Evolutionary conservation across 2,329 filamentous ascomycete species (phyloP).

Genomic region (Fusarium secorum): DNA sequence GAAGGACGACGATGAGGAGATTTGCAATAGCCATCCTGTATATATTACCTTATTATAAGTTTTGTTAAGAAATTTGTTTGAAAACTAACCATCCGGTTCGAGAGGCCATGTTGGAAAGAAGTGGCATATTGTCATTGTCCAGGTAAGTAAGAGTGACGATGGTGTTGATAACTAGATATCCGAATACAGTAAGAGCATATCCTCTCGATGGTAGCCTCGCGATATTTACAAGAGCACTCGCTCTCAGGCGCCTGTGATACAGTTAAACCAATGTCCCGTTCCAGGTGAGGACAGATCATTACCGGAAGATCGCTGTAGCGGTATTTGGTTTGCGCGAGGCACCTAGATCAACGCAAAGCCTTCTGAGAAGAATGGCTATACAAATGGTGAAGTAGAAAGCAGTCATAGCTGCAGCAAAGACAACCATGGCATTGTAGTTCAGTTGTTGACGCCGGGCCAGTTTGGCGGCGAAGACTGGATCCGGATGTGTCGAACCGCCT

Average conservation of each 20-base stretch:
- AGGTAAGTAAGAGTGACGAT: conserved; percentile 46
- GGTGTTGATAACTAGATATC: conserved; percentile 48
- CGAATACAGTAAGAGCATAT: conserved; percentile 42
- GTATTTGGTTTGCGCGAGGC: conserved; percentile 17
- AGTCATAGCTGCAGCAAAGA: conserved; percentile 33
- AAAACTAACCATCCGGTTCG: conserved; percentile 50
- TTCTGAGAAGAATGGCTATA: conserved; percentile 18
- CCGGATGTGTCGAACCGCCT: conserved; percentile 12
- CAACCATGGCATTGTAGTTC: conserved; percentile 39
- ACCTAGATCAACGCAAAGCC: conserved; percentile 10
- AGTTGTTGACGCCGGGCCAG: conserved; percentile 35
- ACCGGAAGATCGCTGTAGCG: conserved; percentile 29
- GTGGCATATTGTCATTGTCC: conserved; percentile 43
- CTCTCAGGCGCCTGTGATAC: conserved; percentile 40
- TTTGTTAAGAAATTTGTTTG: too few relatives aligned
- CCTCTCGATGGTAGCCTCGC: conserved; percentile 45
- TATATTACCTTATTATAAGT: not conserved
- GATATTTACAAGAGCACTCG: conserved; percentile 39
- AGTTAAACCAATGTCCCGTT: not conserved
- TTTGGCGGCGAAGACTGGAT: conserved; percentile 32
- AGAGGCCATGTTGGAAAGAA: conserved; percentile 48
- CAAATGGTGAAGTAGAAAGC: conserved; percentile 23
- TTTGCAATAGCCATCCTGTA: conserved; percentile 55
- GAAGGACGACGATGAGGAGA: conserved; percentile 59
- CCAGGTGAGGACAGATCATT: not conserved